Conservation (phyloP, 768 basidiomycete genomes). For the Neoboletus brunneissimus region DNA sequence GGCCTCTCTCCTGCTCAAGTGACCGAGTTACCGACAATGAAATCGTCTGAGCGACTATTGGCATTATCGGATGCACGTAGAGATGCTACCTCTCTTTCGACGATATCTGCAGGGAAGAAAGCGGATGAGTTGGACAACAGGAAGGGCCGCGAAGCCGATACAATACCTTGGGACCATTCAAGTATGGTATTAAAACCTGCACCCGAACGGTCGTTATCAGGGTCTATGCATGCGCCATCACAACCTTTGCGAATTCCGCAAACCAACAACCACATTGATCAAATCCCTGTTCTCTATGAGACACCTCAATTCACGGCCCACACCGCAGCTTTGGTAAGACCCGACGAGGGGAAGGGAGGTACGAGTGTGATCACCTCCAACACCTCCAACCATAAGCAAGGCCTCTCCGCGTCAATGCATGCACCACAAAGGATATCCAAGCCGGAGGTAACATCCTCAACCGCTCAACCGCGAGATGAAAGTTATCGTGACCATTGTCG, state of each 20-base stretch:
- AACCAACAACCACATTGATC: not conserved
- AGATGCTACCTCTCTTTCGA: not conserved
- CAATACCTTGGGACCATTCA: not conserved
- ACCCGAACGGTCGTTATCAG: conserved; percentile 3
- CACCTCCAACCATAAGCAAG: not conserved
- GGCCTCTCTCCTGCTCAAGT: not conserved
- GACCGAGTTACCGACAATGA: not conserved
- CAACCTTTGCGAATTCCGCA: not conserved
- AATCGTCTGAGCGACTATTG: not conserved
- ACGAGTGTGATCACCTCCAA: not conserved
- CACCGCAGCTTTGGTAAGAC: not conserved
- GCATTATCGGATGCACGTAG: not conserved
- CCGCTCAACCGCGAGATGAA: not conserved
- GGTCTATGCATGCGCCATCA: conserved; percentile 18
- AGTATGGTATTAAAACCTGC: not conserved
- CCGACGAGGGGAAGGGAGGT: not conserved
- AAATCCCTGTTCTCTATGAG: not conserved
- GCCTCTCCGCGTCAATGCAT: conserved; percentile 12
- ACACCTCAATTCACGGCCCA: not conserved
- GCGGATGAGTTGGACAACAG: not conserved
- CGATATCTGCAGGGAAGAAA: not conserved
- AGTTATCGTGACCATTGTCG: not conserved
- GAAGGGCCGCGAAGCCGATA: not conserved
- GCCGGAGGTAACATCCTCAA: not conserved
- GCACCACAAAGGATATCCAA: conserved; percentile 1